These are phyloP conservation scores for Eucalyptus shirleyi DNA, from an alignment of 345 rosid species.

Conservation along the genomic window DNA sequence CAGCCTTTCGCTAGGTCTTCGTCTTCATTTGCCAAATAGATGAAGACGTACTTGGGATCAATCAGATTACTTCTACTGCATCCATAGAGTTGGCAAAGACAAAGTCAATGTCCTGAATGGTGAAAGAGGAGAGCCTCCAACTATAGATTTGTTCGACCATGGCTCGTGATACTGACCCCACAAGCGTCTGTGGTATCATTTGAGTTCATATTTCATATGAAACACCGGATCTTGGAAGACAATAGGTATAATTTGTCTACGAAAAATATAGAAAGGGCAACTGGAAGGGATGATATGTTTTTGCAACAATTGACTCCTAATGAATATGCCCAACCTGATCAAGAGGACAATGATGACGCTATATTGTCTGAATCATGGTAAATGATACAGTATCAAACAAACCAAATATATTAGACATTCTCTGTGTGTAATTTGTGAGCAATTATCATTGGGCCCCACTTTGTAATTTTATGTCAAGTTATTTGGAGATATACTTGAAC, in stretches of 20 bases:
- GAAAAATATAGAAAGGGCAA: not conserved
- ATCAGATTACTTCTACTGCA: not conserved
- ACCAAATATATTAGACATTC: not conserved
- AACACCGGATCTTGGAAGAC: not conserved
- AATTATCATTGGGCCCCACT: not conserved
- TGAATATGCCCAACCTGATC: not conserved
- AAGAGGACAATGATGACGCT: not conserved
- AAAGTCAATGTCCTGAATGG: not conserved
- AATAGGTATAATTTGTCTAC: not conserved
- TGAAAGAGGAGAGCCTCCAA: not conserved
- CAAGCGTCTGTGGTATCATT: accelerated
- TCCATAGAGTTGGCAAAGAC: not conserved
- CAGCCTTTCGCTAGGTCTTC: too few relatives aligned
- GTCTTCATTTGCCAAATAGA: too few relatives aligned
- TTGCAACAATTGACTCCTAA: not conserved
- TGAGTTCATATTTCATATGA: not conserved
- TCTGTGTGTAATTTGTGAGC: not conserved
- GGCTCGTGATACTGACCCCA: not conserved
- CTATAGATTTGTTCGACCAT: not conserved
- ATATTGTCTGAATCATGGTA: not conserved
- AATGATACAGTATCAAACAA: not conserved
- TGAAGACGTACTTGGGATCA: not conserved
- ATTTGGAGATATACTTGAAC: not conserved
- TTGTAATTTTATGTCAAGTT: not conserved
- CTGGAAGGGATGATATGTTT: not conserved